These are phyloP conservation scores for Claviceps sp. DNA, from an alignment of 2,329 filamentous ascomycete genomes.

Conservation along the genomic window DNA sequence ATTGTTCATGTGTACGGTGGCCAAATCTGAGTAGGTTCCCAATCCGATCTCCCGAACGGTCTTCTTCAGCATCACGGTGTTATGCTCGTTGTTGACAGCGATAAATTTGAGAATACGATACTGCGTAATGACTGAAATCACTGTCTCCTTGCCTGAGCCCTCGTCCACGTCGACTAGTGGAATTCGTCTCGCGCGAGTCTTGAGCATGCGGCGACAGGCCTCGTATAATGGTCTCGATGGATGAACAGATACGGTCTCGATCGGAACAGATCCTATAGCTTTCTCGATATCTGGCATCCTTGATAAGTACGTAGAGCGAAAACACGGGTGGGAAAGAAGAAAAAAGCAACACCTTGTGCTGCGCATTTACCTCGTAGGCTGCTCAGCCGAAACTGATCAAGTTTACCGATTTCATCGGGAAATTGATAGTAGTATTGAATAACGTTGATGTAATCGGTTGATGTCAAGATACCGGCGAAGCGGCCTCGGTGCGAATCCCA, in stretches of 20 bases:
- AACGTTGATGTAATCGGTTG: slow-evolving; percentile 95
- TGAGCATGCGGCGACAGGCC: slow-evolving; percentile 86
- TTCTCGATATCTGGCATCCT: slow-evolving; percentile 69
- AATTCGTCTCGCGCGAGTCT: slow-evolving; percentile 84
- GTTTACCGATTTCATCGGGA: slow-evolving; percentile 73
- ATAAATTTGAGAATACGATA: slow-evolving; percentile 99
- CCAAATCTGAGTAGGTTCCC: slow-evolving; percentile 70
- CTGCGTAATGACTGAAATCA: slow-evolving; percentile 94
- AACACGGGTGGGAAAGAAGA: not conserved
- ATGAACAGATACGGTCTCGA: slow-evolving; percentile 93
- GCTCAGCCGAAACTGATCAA: slow-evolving; percentile 87
- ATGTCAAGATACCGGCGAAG: slow-evolving; percentile 88
- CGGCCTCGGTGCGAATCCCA: slow-evolving; percentile 92
- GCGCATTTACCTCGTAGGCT: slow-evolving; percentile 64
- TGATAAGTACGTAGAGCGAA: slow-evolving; percentile 8
- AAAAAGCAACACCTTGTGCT: not conserved
- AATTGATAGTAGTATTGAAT: slow-evolving; percentile 99
- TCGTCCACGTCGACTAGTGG: slow-evolving; percentile 88
- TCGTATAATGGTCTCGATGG: slow-evolving; percentile 86
- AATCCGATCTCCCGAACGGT: slow-evolving; percentile 71
- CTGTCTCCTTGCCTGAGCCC: slow-evolving; percentile 82
- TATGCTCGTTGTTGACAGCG: slow-evolving; percentile 75
- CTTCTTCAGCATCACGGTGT: slow-evolving; percentile 81
- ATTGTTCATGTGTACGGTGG: slow-evolving; percentile 76
- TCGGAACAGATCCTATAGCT: slow-evolving; percentile 76